Evolutionary conservation across 2,329 filamentous ascomycete genomes (phyloP).

Genomic region (Venturia asperata): DNA sequence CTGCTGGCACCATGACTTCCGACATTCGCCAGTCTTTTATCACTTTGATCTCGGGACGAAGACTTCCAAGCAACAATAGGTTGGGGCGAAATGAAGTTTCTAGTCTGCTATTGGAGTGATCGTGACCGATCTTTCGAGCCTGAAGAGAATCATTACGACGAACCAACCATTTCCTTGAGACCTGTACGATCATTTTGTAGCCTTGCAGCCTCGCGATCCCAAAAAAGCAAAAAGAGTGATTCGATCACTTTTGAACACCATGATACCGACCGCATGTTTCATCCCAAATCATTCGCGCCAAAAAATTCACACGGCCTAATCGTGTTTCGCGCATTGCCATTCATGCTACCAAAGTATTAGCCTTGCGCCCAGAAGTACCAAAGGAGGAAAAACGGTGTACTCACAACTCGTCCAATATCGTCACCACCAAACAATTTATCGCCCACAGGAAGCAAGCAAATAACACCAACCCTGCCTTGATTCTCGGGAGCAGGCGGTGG

Average conservation of each 20-base stretch:
- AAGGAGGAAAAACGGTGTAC: conserved; percentile 31
- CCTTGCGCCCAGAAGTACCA: neutral
- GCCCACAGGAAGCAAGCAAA: conserved; percentile 76
- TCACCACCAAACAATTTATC: conserved; percentile 87
- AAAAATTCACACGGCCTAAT: neutral
- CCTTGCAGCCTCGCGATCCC: neutral
- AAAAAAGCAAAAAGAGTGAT: neutral
- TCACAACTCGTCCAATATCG: conserved; percentile 83
- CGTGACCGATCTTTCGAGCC: no score
- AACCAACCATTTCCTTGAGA: no score
- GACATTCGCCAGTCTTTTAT: no score
- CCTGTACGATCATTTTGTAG: no score
- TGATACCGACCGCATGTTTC: neutral
- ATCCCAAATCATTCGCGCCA: neutral
- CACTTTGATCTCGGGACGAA: no score
- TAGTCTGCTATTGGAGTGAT: no score
- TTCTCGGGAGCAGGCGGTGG: conserved; percentile 64
- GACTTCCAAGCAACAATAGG: no score
- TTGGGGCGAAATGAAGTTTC: no score
- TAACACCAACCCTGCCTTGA: conserved; percentile 63
- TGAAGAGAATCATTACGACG: no score
- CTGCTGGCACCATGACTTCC: no score
- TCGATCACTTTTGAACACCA: neutral
- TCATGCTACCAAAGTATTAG: conserved; percentile 1
- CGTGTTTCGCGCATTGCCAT: conserved; percentile 15